These are phyloP conservation scores for Daldinia vernicosa DNA, from an alignment of 495 filamentous ascomycete species.

Conservation along the genomic window DNA sequence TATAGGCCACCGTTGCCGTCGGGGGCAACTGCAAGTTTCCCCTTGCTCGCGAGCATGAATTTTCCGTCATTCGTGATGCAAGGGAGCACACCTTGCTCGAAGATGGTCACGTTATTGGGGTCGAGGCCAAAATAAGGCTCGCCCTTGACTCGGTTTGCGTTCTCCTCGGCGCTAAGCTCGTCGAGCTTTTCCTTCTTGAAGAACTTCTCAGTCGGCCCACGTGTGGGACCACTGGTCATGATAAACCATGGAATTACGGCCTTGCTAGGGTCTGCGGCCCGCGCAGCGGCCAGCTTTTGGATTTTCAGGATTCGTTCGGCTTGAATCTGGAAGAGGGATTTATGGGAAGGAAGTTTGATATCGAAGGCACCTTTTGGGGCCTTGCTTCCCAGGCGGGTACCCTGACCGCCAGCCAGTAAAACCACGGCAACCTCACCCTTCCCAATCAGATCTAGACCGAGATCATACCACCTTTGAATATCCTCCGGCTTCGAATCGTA, in stretches of 20 bases:
- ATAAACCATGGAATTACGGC: conserved; percentile 96
- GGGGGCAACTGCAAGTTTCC: conserved; percentile 94
- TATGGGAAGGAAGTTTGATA: conserved; percentile 89
- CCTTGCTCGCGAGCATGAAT: conserved; percentile 91
- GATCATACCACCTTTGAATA: conserved; percentile 83
- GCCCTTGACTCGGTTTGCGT: conserved; percentile 38
- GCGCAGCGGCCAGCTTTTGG: conserved; percentile 81
- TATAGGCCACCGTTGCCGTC: conserved; percentile 99
- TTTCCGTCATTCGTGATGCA: conserved; percentile 98
- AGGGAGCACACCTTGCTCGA: conserved; percentile 96
- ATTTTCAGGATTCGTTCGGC: conserved; percentile 90
- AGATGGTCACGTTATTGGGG: conserved; percentile 86
- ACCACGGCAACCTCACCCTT: conserved; percentile 94
- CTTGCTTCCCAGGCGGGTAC: conserved; percentile 92
- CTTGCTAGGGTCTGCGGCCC: conserved; percentile 65
- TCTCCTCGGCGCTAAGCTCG: conserved; percentile 44
- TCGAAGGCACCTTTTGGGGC: conserved; percentile 97
- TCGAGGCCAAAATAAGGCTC: conserved; percentile 81
- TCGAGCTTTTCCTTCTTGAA: conserved; percentile 77
- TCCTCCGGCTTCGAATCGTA: conserved; percentile 85
- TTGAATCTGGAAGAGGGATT: conserved; percentile 97
- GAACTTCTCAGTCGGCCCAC: conserved; percentile 89
- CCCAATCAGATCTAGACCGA: conserved; percentile 85
- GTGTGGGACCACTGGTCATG: conserved; percentile 98
- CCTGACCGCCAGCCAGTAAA: conserved; percentile 96